phyloP scores from a whole-genome alignment of 257 asterid genomes.

The Ophiorrhiza pumila region DNA sequence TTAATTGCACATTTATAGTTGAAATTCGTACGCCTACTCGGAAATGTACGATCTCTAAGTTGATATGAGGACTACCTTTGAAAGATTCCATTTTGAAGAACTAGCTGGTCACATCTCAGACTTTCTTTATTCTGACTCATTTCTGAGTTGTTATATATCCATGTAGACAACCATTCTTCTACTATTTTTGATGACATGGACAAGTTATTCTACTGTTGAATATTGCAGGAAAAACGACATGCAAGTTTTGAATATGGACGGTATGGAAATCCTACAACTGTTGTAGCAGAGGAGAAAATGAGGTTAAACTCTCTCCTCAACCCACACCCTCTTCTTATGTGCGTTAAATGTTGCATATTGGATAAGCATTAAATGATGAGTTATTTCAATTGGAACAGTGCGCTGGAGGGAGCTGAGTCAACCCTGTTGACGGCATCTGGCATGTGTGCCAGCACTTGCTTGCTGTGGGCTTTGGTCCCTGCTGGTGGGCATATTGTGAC shows the following conservation, averaged over 20 bases:
- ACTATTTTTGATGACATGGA: neutral
- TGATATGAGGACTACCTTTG: neutral
- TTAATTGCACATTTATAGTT: neutral
- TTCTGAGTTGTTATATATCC: neutral
- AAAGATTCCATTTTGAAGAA: neutral
- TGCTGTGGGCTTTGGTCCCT: conserved; percentile 87
- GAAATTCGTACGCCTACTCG: neutral
- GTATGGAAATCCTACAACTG: conserved; percentile 83
- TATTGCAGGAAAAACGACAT: conserved; percentile 69
- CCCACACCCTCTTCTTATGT: neutral
- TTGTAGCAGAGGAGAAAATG: conserved; percentile 82
- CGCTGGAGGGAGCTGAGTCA: conserved; percentile 93
- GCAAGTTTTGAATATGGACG: conserved; percentile 89
- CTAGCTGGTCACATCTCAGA: too few relatives aligned
- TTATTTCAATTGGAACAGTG: conserved; percentile 47
- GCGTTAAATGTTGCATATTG: neutral
- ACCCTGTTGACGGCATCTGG: conserved; percentile 86
- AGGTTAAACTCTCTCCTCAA: conserved; percentile 33
- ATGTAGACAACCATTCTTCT: neutral
- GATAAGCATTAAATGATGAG: neutral
- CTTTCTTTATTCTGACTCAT: neutral
- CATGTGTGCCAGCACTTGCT: conserved; percentile 82
- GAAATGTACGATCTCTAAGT: neutral
- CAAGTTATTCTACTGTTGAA: neutral
- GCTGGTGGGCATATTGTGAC: conserved; percentile 94